Conservation (phyloP, 2,329 filamentous ascomycete species). For the Parascedosporium putredinis region DNA sequence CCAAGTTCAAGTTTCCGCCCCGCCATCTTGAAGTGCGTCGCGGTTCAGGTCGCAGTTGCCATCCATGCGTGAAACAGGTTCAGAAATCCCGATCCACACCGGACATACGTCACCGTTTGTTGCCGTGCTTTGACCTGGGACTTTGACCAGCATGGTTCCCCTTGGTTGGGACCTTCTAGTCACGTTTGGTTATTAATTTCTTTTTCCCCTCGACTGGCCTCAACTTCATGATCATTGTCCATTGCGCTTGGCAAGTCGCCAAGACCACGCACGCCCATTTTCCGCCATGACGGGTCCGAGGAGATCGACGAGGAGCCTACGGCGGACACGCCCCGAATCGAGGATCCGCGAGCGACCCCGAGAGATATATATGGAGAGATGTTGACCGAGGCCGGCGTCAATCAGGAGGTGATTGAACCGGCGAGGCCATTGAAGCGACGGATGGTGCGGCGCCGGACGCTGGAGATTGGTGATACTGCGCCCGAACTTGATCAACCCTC, state of each 20-base stretch:
- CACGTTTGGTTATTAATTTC: neutral
- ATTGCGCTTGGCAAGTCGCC: neutral
- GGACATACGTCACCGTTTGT: neutral
- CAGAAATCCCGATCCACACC: neutral
- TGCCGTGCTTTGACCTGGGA: no score
- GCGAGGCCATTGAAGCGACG: conserved; percentile 15
- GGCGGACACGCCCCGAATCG: neutral
- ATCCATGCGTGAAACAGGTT: neutral
- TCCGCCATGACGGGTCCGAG: neutral
- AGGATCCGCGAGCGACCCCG: neutral
- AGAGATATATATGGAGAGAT: conserved; percentile 37
- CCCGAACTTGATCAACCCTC: neutral
- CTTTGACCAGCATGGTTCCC: neutral
- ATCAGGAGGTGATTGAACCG: conserved; percentile 20
- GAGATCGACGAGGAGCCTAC: neutral
- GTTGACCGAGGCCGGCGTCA: conserved; percentile 37
- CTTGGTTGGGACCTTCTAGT: neutral
- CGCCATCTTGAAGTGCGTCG: no score
- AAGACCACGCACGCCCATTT: neutral
- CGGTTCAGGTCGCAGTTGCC: neutral
- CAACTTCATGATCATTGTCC: neutral
- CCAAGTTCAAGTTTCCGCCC: neutral
- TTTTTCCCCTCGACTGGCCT: no score
- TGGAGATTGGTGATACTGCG: neutral
- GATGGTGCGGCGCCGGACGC: conserved; percentile 1